These are phyloP conservation scores for Fusarium pseudograminearum DNA, from an alignment of 2,329 filamentous ascomycete genomes.

Conservation along the genomic window DNA sequence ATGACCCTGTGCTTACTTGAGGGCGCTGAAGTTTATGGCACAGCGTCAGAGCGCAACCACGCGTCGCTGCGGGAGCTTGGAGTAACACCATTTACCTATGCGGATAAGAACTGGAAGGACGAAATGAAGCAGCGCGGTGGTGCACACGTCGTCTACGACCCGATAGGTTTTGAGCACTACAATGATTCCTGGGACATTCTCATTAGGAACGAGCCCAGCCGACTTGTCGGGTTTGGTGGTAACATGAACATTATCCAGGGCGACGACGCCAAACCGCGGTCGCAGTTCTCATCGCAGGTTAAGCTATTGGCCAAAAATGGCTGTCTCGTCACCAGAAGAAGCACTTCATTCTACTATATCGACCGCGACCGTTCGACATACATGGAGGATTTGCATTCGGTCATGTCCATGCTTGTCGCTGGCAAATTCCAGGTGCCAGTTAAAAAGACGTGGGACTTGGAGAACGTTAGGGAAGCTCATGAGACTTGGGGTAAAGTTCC, in stretches of 20 bases:
- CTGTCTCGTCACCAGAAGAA: constrained; percentile 46
- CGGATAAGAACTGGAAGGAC: constrained; percentile 62
- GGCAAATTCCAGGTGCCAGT: constrained; percentile 53
- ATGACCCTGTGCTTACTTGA: constrained; percentile 57
- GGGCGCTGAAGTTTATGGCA: constrained; percentile 63
- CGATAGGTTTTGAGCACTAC: constrained; percentile 63
- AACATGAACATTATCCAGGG: constrained; percentile 51
- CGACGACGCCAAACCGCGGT: constrained; percentile 50
- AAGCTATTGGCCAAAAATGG: constrained; percentile 52
- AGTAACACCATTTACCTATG: constrained; percentile 60
- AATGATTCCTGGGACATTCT: constrained; percentile 63
- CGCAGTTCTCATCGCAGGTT: constrained; percentile 48
- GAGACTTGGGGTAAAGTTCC: constrained; percentile 51
- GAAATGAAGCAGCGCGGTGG: constrained; percentile 60
- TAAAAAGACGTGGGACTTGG: constrained; percentile 56
- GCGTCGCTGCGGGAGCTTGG: constrained; percentile 54
- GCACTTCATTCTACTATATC: constrained; percentile 54
- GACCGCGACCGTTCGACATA: constrained; percentile 52
- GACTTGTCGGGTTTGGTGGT: constrained; percentile 55
- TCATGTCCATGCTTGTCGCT: constrained; percentile 50
- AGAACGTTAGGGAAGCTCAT: constrained; percentile 56
- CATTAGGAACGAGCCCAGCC: constrained; percentile 49
- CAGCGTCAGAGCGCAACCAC: constrained; percentile 61
- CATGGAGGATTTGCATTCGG: constrained; percentile 46
- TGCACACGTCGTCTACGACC: constrained; percentile 61